phyloP scores from a whole-genome alignment of 2,329 filamentous ascomycete genomes.

The Stemphylium vesicarium region DNA sequence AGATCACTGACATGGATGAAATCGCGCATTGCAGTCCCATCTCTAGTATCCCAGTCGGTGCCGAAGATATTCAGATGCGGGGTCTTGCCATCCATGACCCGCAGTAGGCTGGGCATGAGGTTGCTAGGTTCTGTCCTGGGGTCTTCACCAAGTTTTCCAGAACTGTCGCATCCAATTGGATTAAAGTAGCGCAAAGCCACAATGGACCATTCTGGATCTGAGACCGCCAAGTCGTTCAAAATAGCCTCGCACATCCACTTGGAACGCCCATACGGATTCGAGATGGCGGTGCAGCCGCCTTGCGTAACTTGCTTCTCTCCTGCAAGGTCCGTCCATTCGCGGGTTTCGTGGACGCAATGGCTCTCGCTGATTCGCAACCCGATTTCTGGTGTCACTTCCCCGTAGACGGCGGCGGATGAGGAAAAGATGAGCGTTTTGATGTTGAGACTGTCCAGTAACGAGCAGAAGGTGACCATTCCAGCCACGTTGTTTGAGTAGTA shows the following conservation, averaged over 20 bases:
- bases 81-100: slow-evolving; percentile 61
- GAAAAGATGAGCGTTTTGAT: slow-evolving; percentile 70
- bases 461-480: slow-evolving; percentile 63
- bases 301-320: slow-evolving; percentile 3
- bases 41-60: slow-evolving; percentile 65
- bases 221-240: slow-evolving; percentile 62
- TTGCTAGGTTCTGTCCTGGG: slow-evolving; percentile 65
- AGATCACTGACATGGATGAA: slow-evolving; percentile 70
- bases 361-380: slow-evolving; percentile 57
- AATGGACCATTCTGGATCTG: slow-evolving; percentile 66
- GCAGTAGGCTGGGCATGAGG: slow-evolving; percentile 65
- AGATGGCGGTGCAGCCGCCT: slow-evolving; percentile 47
- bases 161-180: slow-evolving; percentile 66
- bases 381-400: slow-evolving; percentile 45
- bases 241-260: slow-evolving; percentile 71
- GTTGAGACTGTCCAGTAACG: slow-evolving; percentile 59
- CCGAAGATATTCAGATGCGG: slow-evolving; percentile 61
- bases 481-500: slow-evolving; percentile 71
- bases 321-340: neutral
- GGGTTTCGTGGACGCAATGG: slow-evolving; percentile 53
- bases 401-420: slow-evolving; percentile 69
- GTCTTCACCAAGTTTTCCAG: slow-evolving; percentile 66
- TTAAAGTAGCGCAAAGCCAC: slow-evolving; percentile 68
- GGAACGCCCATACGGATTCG: slow-evolving; percentile 67
- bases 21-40: slow-evolving; percentile 68